Percentiles rank a stretch among this genome's conserved stretches.
These are phyloP conservation scores for Ceratobasidium sp. DNA, from an alignment of 1,284 basidiomycete genomes.

Conservation along the genomic window DNA sequence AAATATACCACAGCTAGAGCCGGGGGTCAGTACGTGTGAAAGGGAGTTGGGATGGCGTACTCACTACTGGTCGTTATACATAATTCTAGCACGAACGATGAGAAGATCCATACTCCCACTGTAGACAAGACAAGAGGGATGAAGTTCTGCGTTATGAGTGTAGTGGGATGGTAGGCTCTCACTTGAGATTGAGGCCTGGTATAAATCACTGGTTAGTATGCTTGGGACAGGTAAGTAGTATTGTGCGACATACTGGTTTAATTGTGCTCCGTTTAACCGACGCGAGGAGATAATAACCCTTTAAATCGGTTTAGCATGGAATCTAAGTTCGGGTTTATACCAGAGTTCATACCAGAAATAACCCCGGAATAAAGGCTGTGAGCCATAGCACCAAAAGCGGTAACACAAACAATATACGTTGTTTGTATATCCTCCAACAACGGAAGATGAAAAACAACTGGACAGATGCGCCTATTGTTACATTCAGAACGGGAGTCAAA, in stretches of 20 bases:
- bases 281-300: neutral
- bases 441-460: slow-evolving; percentile 32
- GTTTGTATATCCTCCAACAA: slow-evolving; percentile 31
- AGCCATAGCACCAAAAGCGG: slow-evolving; percentile 15
- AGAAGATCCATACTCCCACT: slow-evolving; percentile 26
- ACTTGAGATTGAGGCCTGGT: too few species aligned
- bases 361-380: neutral
- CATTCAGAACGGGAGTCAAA: neutral
- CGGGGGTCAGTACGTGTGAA: neutral
- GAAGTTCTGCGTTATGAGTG: too few species aligned
- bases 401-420: neutral
- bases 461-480: slow-evolving; percentile 2
- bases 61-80: slow-evolving; percentile 23
- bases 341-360: slow-evolving; percentile 11
- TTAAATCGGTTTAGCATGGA: neutral
- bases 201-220: neutral
- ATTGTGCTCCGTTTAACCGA: neutral
- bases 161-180: too few species aligned
- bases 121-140: neutral
- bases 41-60: neutral
- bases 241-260: neutral
- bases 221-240: neutral
- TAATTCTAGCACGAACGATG: slow-evolving; percentile 29
- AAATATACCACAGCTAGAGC: slow-evolving; percentile 14
- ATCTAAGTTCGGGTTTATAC: neutral